Evolutionary conservation across 2,329 filamentous ascomycete species (phyloP).

Genomic region (Coccinonectria pachysandricola): DNA sequence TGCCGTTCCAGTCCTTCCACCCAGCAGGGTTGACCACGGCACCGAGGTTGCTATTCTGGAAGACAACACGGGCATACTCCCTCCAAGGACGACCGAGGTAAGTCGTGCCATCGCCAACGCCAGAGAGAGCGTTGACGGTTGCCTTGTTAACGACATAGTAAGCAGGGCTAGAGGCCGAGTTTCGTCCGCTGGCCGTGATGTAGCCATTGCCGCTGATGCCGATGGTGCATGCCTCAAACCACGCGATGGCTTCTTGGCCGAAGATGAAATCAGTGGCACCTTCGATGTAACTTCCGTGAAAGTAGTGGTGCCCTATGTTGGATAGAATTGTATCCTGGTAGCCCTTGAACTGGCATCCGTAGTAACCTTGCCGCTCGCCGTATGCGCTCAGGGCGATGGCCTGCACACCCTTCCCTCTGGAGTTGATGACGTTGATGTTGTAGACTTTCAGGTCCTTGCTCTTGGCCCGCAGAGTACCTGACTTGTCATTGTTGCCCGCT

Average conservation of each 20-base stretch:
- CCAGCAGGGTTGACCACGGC: slow-evolving; percentile 30
- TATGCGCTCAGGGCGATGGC: slow-evolving; percentile 31
- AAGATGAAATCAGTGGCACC: slow-evolving; percentile 34
- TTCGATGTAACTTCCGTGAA: slow-evolving; percentile 31
- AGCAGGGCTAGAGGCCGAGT: slow-evolving; percentile 23
- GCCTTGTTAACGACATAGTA: slow-evolving; percentile 36
- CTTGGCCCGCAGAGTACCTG: slow-evolving; percentile 32
- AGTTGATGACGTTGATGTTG: slow-evolving; percentile 45
- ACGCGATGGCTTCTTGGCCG: slow-evolving; percentile 28
- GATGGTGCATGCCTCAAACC: slow-evolving; percentile 32
- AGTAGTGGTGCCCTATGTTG: slow-evolving; percentile 36
- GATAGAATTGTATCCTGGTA: slow-evolving; percentile 41
- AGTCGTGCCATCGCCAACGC: slow-evolving; percentile 21
- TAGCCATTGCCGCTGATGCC: slow-evolving; percentile 24
- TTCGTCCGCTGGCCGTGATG: slow-evolving; percentile 32
- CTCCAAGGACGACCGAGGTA: slow-evolving; percentile 39
- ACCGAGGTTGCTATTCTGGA: slow-evolving; percentile 37
- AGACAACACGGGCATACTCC: slow-evolving; percentile 35
- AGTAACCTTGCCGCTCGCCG: slow-evolving; percentile 30
- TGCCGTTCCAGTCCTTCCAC: slow-evolving; percentile 43
- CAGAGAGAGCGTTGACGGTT: slow-evolving; percentile 20
- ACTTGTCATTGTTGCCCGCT: slow-evolving; percentile 41
- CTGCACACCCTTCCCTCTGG: slow-evolving; percentile 33
- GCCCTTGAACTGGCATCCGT: slow-evolving; percentile 34
- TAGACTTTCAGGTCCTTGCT: slow-evolving; percentile 46